Conservation (phyloP, 345 rosid species). For the Syzygium aromaticum region DNA sequence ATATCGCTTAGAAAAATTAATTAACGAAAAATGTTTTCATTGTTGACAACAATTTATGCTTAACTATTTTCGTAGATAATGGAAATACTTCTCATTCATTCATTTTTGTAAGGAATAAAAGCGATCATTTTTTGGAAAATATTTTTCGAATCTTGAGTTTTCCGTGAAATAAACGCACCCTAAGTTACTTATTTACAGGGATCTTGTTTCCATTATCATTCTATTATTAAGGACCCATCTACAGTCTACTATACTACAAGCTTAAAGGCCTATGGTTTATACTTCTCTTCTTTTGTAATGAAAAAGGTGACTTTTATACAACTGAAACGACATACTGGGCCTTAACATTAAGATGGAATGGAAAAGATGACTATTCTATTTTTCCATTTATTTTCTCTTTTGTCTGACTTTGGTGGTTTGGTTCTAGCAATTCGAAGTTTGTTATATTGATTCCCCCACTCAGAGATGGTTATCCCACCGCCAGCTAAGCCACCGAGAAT, state of each 20-base stretch:
- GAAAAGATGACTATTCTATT: not conserved
- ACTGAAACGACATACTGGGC: not conserved
- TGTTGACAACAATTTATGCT: not conserved
- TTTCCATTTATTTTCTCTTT: not conserved
- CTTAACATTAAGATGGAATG: not conserved
- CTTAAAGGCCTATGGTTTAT: not conserved
- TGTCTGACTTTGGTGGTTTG: not conserved
- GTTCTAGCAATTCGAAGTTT: not conserved
- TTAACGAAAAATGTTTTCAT: not conserved
- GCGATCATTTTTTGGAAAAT: no score
- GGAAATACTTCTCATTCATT: not conserved
- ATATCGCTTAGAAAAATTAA: not conserved
- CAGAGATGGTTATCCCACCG: slow-evolving; percentile 67
- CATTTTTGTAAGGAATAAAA: no score
- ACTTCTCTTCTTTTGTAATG: not conserved
- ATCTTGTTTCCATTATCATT: not conserved
- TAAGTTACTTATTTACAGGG: not conserved
- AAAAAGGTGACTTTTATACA: not conserved
- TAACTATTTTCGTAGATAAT: not conserved
- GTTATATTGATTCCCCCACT: not conserved
- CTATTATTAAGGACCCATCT: no score
- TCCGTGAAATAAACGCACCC: rapidly evolving
- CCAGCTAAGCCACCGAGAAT: slow-evolving; percentile 60
- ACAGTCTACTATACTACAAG: no score
- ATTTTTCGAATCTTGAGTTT: no score